Evolutionary conservation across 352 stramenopile species (phyloP), one percentile per base, ranked within the genome.

Genomic region (Globisporangium lucens): DNA sequence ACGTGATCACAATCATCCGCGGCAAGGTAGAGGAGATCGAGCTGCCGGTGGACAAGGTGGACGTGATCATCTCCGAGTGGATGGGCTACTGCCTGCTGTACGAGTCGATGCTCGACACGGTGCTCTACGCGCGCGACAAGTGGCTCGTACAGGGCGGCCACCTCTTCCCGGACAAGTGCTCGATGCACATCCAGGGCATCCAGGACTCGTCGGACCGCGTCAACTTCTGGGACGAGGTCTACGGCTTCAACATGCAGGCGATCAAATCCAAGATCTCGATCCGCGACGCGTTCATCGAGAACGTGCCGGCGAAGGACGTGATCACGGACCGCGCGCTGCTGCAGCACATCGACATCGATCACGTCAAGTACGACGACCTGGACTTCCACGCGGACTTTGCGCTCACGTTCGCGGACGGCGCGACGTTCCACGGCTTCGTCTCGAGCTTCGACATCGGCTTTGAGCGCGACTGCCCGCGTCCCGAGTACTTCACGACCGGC

Each of bases 61-160:
- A 99, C 77, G 97, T 99, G 57, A 99, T 99, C 75, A 94, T 99
- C 38, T 98, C 90, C 27, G 97, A 99, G 83, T 99, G 97, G 97
- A 99, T 99, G 96, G 97, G 97, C 52, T 99, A 99, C 79, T 98
- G 95, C 69, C 79, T 99, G 29, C 74, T 99, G n/a, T 99, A 99
- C 76, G 97, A 99, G 82, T 98, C 90, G 36, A 99, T 99, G 97
- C 86, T 99, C 24, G 95, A 99, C 73, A 99, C 95, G 7, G 96
- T 99, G 27, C 75, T 99, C 13, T 98, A 89, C 73, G 97, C 97
- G 33, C 83, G 97, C 29, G 97, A 99, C 79, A 99, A 98, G 77
- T 99, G 93, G 94, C 87, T 99, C 60, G 80, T 89, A 35, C 75
- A 87, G 5, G 93, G 90, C 57, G 96, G 96, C n/a, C 75, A 98